Evolutionary conservation across 2,329 filamentous ascomycete genomes (phyloP).

Genomic region (Stagonosporopsis vannaccii): DNA sequence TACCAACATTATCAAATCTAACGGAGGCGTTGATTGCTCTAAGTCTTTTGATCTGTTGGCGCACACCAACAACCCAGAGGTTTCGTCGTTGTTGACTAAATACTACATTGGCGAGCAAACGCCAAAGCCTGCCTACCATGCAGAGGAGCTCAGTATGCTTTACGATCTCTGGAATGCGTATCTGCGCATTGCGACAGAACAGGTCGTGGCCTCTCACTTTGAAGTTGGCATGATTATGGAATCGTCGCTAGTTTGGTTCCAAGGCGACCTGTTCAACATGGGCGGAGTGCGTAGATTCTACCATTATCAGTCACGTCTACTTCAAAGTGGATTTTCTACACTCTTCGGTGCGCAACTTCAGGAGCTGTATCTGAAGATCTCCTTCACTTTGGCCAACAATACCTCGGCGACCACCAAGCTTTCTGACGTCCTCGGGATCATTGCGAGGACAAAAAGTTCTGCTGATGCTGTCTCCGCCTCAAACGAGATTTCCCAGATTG

Average conservation of each 20-base stretch:
- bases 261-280: slow-evolving; percentile 37
- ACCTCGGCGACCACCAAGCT: slow-evolving; percentile 44
- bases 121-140: slow-evolving; percentile 28
- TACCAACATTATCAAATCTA: slow-evolving; percentile 80
- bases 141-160: slow-evolving; percentile 32
- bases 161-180: slow-evolving; percentile 36
- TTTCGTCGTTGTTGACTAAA: slow-evolving; percentile 50
- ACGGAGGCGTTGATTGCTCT: slow-evolving; percentile 86
- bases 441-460: slow-evolving; percentile 55
- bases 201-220: slow-evolving; percentile 32
- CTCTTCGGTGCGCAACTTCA: slow-evolving; percentile 36
- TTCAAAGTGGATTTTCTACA: slow-evolving; percentile 32
- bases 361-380: slow-evolving; percentile 37
- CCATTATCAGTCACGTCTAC: slow-evolving; percentile 35
- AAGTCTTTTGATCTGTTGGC: slow-evolving; percentile 93
- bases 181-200: slow-evolving; percentile 30
- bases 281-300: slow-evolving; percentile 37
- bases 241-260: slow-evolving; percentile 34
- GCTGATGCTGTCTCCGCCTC: slow-evolving; percentile 56
- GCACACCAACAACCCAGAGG: slow-evolving; percentile 82
- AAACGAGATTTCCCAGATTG: slow-evolving; percentile 60
- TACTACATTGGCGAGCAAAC: slow-evolving; percentile 36
- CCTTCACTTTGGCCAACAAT: slow-evolving; percentile 34
- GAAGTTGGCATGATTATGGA: slow-evolving; percentile 36
- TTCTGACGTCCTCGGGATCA: slow-evolving; percentile 56